These are phyloP conservation scores for Hanseniaspora pseudoguilliermondii DNA, from an alignment of 805 yeast genomes.

Conservation along the genomic window DNA sequence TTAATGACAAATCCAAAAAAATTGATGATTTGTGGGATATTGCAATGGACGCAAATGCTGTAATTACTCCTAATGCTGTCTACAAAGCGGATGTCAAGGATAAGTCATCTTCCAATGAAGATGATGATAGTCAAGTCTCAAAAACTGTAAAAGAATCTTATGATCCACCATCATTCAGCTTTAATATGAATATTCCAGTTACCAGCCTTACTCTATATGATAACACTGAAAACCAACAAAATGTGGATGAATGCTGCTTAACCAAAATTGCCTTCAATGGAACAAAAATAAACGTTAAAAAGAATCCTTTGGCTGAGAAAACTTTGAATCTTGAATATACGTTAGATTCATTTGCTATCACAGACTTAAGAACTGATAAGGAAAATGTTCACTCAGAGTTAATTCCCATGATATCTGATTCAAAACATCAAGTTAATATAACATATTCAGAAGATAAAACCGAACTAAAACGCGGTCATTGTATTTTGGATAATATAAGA, in stretches of 20 bases:
- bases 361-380: conserved; percentile 52
- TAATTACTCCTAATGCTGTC: conserved; percentile 27
- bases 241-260: conserved; percentile 33
- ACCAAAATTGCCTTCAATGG: conserved; percentile 50
- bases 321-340: conserved; percentile 29
- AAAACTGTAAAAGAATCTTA: conserved; percentile 7
- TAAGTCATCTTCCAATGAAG: neutral
- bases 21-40: conserved; percentile 1
- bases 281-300: conserved; percentile 37
- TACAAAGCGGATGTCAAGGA: conserved; percentile 14
- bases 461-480: conserved; percentile 59
- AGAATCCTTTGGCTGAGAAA: conserved; percentile 44
- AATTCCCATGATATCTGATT: conserved; percentile 55
- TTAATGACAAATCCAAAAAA: conserved; percentile 34
- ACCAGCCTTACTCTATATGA: conserved; percentile 51
- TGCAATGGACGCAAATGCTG: conserved; percentile 50
- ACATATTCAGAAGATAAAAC: conserved; percentile 34
- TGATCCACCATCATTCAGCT: conserved; percentile 28
- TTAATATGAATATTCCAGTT: conserved; percentile 48
- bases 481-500: conserved; percentile 26
- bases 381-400: conserved; percentile 67
- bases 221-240: conserved; percentile 30
- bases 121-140: neutral
- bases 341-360: conserved; percentile 55
- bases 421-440: conserved; percentile 60